Base-by-base conservation (phyloP, 106 monocot genomes). In the Platanthera zijinensis region DNA sequence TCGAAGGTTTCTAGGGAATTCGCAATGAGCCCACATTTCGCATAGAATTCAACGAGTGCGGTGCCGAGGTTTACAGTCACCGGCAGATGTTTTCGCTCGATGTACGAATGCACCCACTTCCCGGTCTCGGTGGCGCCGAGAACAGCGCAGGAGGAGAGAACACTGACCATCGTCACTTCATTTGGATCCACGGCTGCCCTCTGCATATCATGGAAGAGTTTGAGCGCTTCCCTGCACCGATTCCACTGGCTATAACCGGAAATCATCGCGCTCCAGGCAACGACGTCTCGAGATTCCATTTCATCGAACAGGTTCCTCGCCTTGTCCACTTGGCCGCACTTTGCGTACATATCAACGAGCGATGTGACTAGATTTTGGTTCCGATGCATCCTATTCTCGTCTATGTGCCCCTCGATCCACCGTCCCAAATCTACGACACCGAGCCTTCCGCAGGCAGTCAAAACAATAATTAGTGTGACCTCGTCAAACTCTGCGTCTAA, bases 251-350 rank as follows among this genome's bases (percentile, higher is more conserved):
- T 74, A 39, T 94, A 94, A 59, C 88, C 88, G 0, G 88, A 88
- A 32, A 94, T 90, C 94, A 90, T 86, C 6, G 90, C 90, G 48
- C 86, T 90, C 90, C 94, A 90, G 8, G 90, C 88, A 49, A 89
- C 94, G 51, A 90, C 88, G 82, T 94, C 90, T n/a, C 77, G 46
- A 4, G 14, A 19, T 3, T 78, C 50, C 87, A 89, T 94, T 63
- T 84, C 73, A 25, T 94, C 85, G 21, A 90, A 94, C 78, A 94
- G 52, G 10, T 47, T 15, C 25, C 83, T 71, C 3, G 92, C 92
- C 53, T 51, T 80, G 3, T 86, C 84, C 0, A 93, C 63, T 30
- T 78, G 13, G 6, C 88, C 92, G 51, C 88, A 92, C 57, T 92
- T 92, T 0, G 86, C 82, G 53, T 86, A 92, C 88, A 92, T 92